Conservation (phyloP, 805 yeast species). For the Grigorovia jiainica region DNA sequence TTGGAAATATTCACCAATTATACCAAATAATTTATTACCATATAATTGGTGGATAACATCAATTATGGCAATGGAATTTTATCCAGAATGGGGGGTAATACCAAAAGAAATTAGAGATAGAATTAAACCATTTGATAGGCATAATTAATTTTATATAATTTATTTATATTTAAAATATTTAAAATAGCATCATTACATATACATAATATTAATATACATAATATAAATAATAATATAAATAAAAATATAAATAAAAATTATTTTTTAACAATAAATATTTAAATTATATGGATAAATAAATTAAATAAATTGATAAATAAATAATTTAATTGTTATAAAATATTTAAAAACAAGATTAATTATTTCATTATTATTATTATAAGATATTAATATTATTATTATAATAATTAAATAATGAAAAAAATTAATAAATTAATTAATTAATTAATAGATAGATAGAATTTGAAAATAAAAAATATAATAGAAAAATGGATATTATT, state of each 20-base stretch:
- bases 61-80: constrained; percentile 25
- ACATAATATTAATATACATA: neutral
- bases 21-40: constrained; percentile 18
- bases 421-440: neutral
- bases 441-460: neutral
- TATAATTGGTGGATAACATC: constrained; percentile 23
- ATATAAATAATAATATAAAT: neutral
- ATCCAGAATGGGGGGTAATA: constrained; percentile 25
- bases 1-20: constrained; percentile 22
- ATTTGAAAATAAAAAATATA: neutral
- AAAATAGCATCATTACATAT: too few species aligned
- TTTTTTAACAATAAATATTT: too few species aligned
- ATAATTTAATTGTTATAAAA: too few species aligned
- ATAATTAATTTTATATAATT: neutral
- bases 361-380: too few species aligned
- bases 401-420: neutral
- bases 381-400: neutral
- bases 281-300: too few species aligned
- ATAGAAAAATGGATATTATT: neutral
- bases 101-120: constrained; percentile 17
- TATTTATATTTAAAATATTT: neutral
- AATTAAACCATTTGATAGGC: constrained; percentile 22
- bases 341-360: too few species aligned
- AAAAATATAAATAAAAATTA: too few species aligned
- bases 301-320: too few species aligned